Conservation (phyloP, 176 grass and related monocot species). For the Lolium perenne region DNA sequence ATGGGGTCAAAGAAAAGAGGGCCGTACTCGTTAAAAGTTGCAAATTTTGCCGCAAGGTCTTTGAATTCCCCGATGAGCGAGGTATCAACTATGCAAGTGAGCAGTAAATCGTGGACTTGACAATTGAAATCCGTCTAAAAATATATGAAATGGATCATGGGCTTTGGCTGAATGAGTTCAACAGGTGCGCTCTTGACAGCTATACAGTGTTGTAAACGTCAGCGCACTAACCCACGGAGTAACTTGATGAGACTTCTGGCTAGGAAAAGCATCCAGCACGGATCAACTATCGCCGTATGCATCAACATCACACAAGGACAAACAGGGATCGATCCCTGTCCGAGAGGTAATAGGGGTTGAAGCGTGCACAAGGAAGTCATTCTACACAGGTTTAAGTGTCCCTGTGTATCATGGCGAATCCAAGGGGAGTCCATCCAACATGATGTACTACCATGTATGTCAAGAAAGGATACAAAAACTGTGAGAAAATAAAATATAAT, state of each 20-base stretch:
- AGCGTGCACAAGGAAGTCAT: slow-evolving; percentile 11
- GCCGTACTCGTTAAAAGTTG: neutral
- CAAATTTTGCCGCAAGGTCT: neutral
- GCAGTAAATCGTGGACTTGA: neutral
- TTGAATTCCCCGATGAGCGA: neutral
- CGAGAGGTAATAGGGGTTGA: neutral
- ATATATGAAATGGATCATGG: neutral
- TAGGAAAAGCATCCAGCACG: neutral
- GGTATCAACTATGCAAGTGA: neutral
- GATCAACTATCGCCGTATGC: neutral
- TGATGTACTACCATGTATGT: neutral
- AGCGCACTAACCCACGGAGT: neutral
- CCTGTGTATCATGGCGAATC: neutral
- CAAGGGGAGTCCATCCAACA: neutral
- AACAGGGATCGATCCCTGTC: neutral
- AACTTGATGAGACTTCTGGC: neutral
- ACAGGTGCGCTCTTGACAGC: neutral
- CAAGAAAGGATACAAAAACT: neutral
- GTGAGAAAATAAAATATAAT: too few species aligned
- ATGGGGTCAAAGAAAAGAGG: neutral
- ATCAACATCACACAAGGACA: slow-evolving; percentile 17
- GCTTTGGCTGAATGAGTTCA: too few species aligned
- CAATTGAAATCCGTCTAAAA: neutral
- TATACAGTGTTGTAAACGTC: neutral
- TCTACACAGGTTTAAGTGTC: neutral